Evolutionary conservation across 2,329 filamentous ascomycete genomes (phyloP), one percentile per base, ranked within the genome.

Genomic region (Colletotrichum tanaceti): DNA sequence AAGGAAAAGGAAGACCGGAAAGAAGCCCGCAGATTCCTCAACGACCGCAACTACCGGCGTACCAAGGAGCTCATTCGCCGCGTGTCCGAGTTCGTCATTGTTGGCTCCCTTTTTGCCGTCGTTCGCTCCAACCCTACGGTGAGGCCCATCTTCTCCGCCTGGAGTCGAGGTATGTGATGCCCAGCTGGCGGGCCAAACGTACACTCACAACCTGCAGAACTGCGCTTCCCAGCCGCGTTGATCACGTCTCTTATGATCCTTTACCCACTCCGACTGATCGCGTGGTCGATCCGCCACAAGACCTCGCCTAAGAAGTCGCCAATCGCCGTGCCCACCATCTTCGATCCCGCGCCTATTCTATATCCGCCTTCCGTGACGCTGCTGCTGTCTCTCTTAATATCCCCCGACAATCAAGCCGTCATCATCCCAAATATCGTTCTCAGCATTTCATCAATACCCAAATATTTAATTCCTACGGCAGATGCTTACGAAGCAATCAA

Each of bases 291-390:
- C 65, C 76, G 76, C 22, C 78, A 79, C 28, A 77, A 79, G 20
- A 76, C 72, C 5, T 78, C 83, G 3, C 78, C 78, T n/a, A 78
- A 71, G 35, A 73, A 71, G 66, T 72, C 83, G 38, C 80, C 83
- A 1, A 74, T 90, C 43, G 76, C 76, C 38, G 82, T 97, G 44
- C 93, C 94, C 0, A 82, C 89, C 4, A 85, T 87, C n/a, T 97
- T 98, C 79, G 95, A 98, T 75, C 94, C 94, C 3, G 95, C 95
- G 7, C 93, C 94, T 13, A 84, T 97, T n/a, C 79, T 98, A 65
- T 98, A 98, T 76, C 95, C 95, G 20, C 86, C 91, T 6, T 80
- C 90, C 2, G 84, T 97, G 38, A 93, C 94, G 0, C 80, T 94
- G 18, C 84, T 94, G 53, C 91, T 96, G 35, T 90, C 94, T 1